Base-by-base conservation (phyloP, 2,329 filamentous ascomycete genomes). In the Thielaviopsis musarum region DNA sequence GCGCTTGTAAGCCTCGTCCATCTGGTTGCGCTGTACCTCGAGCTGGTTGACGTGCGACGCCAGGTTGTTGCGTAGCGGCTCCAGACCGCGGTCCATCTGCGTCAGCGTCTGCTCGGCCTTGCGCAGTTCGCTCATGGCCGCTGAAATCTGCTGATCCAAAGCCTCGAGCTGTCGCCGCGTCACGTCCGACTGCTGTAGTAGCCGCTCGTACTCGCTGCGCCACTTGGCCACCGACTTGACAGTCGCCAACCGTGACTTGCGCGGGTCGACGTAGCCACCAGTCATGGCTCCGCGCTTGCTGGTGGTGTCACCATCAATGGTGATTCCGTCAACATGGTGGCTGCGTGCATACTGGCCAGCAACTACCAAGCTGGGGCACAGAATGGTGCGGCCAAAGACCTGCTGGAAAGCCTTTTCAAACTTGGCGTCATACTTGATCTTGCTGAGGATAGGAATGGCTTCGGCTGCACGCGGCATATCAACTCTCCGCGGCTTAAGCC, bases 271-370 rank as follows among this genome's bases (percentile, higher is more conserved):
- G 68, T 86, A 98, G 66, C 93, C 93, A 75, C 93, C 93, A 55
- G 90, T 96, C 75, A 98, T 82, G 15, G 91, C 91, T 71, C 93
- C 93, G 65, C 91, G 87, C 73, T 94, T 95, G 72, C 96, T 94
- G 1, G 90, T 91, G 34, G 88, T 88, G 70, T 97, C 91, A 70
- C 93, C 93, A 60, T 97, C 91, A 3, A 88, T 87, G 0, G 93
- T 98, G 64, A 98, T 95, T 38, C 89, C 91, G 66, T 90, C 90
- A 24, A 97, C 84, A 19, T 87, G 87, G 66, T 97, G 91, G 66
- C 87, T 95, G 66, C 91, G 83, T 22, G 93, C 88, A 69, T 96
- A 96, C 67, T 96, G 90, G 13, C 87, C 82, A 54, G 91, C 93
- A 61, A 95, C 82, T 55, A 87, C 82, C 63, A 98, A 74, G 65